These are phyloP conservation scores for Acacia melanoxylon DNA, from an alignment of 306 rosid genomes.

Conservation along the genomic window DNA sequence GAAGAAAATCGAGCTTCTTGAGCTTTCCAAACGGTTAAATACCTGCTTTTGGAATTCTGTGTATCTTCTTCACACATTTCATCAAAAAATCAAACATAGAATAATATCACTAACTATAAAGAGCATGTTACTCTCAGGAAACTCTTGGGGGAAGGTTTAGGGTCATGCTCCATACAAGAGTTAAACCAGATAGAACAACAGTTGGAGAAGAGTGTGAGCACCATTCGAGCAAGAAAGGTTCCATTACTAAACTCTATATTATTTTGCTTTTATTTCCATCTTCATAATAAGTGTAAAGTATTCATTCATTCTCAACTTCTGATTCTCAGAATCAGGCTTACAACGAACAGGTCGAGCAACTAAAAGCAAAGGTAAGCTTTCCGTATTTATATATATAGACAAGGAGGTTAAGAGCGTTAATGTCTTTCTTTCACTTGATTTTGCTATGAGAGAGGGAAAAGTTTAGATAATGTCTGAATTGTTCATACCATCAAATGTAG, in stretches of 20 bases:
- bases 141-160: conserved; percentile 53
- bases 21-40: conserved; percentile 74
- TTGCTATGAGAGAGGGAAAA: background rate
- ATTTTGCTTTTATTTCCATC: background rate
- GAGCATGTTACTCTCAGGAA: background rate
- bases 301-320: background rate
- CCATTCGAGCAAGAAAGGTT: conserved; percentile 76
- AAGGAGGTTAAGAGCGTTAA: background rate
- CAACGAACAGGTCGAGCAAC: conserved; percentile 9
- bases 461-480: background rate
- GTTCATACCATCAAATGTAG: background rate
- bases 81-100: background rate
- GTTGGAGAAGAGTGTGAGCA: conserved; percentile 70
- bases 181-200: conserved; percentile 72
- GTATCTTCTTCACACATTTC: background rate
- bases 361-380: background rate
- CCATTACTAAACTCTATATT: background rate
- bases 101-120: background rate
- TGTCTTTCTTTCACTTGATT: background rate
- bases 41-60: conserved; percentile 3
- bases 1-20: conserved; percentile 80
- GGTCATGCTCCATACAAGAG: conserved; percentile 67
- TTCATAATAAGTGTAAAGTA: background rate
- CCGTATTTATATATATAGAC: background rate
- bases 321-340: background rate